Evolutionary conservation across 257 asterid genomes (phyloP).

Genomic region (Gentiana dahurica): DNA sequence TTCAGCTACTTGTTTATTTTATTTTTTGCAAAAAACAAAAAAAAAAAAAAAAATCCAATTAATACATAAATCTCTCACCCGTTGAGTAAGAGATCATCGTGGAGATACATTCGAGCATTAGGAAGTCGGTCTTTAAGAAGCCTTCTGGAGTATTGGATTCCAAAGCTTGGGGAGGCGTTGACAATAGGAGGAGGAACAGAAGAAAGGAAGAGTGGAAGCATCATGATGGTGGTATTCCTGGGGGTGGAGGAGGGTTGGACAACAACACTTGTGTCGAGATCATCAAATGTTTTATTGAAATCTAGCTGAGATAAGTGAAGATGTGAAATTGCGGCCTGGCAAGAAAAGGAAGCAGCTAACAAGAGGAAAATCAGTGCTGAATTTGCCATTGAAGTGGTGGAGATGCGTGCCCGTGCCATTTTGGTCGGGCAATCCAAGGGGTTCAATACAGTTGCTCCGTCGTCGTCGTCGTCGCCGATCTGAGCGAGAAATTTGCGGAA

Average conservation of each 20-base stretch:
- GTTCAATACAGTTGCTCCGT: too few species aligned
- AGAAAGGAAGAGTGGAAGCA: slow-evolving; percentile 28
- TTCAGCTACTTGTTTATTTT: background rate
- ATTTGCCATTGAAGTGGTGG: too few species aligned
- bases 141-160: slow-evolving; percentile 28
- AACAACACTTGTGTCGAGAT: background rate
- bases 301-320: slow-evolving; percentile 11
- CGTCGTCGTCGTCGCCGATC: too few species aligned
- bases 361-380: too few species aligned
- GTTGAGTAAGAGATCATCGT: slow-evolving; percentile 75
- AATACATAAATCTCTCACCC: slow-evolving; percentile 28
- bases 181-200: slow-evolving; percentile 12
- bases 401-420: too few species aligned
- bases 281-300: slow-evolving; percentile 5
- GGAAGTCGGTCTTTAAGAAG: slow-evolving; percentile 32
- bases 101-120: slow-evolving; percentile 72
- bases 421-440: too few species aligned
- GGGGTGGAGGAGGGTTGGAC: background rate
- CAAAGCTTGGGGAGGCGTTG: slow-evolving; percentile 7
- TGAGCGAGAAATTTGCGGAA: too few species aligned
- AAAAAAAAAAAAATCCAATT: background rate
- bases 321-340: background rate
- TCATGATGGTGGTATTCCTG: slow-evolving; percentile 16
- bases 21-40: background rate
- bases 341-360: too few species aligned